Conservation (phyloP, 192 early-diverging fungal genomes). For the Mycoemilia scoparia region DNA sequence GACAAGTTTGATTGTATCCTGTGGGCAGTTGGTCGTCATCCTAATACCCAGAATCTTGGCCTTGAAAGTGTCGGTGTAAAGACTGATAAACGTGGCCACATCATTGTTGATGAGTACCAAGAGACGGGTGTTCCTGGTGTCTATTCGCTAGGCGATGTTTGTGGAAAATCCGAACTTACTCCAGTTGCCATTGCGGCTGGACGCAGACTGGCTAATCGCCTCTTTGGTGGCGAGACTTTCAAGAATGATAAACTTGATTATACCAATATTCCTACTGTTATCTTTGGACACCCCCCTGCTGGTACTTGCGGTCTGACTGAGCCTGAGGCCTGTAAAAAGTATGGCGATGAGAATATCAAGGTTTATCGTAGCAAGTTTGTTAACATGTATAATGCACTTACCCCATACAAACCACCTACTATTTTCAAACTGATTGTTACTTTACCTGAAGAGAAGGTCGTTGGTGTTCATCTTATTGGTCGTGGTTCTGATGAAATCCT, state of each 20-base stretch:
- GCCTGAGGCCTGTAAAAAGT: slow-evolving; percentile 50
- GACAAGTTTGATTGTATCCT: slow-evolving; percentile 68
- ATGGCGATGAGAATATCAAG: slow-evolving; percentile 64
- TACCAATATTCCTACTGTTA: slow-evolving; percentile 83
- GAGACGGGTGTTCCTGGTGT: slow-evolving; percentile 50
- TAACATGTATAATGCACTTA: slow-evolving; percentile 79
- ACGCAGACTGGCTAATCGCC: slow-evolving; percentile 68
- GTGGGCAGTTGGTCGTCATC: slow-evolving; percentile 79
- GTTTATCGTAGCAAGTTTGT: slow-evolving; percentile 73
- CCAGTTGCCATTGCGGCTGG: slow-evolving; percentile 96
- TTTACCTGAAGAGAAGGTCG: slow-evolving; percentile 85
- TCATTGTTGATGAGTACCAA: slow-evolving; percentile 76
- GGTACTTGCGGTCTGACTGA: slow-evolving; percentile 86
- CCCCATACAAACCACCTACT: slow-evolving; percentile 74
- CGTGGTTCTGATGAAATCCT: slow-evolving; percentile 74
- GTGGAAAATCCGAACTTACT: slow-evolving; percentile 78
- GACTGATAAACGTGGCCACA: slow-evolving; percentile 46
- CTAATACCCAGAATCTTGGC: slow-evolving; percentile 54
- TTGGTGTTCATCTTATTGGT: slow-evolving; percentile 88
- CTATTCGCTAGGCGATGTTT: slow-evolving; percentile 88
- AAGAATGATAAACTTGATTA: slow-evolving; percentile 73
- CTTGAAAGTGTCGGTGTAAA: slow-evolving; percentile 45
- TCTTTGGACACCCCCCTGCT: slow-evolving; percentile 82
- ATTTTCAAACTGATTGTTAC: slow-evolving; percentile 81
- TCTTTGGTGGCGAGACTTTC: slow-evolving; percentile 67